Evolutionary conservation across 2,329 filamentous ascomycete genomes (phyloP), one percentile per base, ranked within the genome.

Genomic region (Gnomoniopsis smithogilvyi): DNA sequence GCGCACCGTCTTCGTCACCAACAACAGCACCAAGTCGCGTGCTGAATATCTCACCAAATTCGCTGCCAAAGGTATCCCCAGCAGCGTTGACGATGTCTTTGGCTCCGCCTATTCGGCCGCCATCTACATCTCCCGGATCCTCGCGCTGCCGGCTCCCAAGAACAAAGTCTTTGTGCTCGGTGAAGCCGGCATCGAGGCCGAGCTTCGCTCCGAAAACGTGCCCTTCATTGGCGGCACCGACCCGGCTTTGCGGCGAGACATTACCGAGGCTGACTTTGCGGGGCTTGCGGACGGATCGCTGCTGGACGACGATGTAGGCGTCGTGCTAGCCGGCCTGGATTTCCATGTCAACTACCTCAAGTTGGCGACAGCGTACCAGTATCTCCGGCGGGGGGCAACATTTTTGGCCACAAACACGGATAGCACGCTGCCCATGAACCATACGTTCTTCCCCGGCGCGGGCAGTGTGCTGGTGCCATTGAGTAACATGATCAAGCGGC

Each of bases 1-100:
- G 75, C 89, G 89, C 71, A 83, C 95, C 36, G 87, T 99, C 56
- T 99, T 99, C 71, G 95, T 99, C 54, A 99, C 95, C 45, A 99
- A 99, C 78, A 99, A 99, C 79, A 97, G 92, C 70, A 98, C 95
- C 59, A 99, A 99, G 73, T 96, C 94, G 12, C 89, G 95, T 58
- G 80, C 84, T 52, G 92, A 97, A 72, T 99, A 99, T 76, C 88
- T 90, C 73, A 92, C 94, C 79, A 99, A 98, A 71, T 88, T 99
- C 61, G 85, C 89, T 50, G 78, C 78, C 56, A 82, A 97, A 71
- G 90, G 89, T 50, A 96, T 99, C 67, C 88, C 89, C 1, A 87
- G 86, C 66, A 80, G 84, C 60, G 85, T 89, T 47, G 92, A 98
- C 70, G 95, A 99, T 77, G 90, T 99, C 65, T 99, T 99, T 72